Conservation (phyloP, 164 flowering plant species). For the Chimonanthus salicifolius region DNA sequence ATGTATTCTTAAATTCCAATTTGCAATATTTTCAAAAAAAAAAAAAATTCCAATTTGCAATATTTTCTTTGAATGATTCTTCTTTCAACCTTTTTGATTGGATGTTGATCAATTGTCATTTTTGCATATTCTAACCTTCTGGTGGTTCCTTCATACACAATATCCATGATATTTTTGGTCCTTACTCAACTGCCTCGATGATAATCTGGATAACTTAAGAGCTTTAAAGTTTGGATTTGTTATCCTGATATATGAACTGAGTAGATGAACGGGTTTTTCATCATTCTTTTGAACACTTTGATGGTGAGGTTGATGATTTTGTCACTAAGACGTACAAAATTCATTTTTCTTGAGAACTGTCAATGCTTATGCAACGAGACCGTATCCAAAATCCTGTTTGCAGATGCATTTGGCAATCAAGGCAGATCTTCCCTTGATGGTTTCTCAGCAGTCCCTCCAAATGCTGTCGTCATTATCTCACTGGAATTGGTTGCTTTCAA, state of each 20-base stretch:
- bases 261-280: background rate
- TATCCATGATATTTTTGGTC: no score
- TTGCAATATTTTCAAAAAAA: no score
- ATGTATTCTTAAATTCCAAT: no score
- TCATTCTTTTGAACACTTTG: background rate
- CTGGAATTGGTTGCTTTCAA: constrained; percentile 30
- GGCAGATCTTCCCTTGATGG: constrained; percentile 28
- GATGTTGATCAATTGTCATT: background rate
- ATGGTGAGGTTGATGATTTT: background rate
- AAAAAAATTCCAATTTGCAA: no score
- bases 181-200: background rate
- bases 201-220: background rate
- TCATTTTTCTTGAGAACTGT: background rate
- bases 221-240: background rate
- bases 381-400: background rate
- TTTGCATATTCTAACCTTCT: background rate
- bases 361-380: background rate
- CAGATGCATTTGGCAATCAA: constrained; percentile 29
- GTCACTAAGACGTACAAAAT: background rate
- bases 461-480: constrained; percentile 21
- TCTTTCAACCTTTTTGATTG: no score
- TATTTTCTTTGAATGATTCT: background rate
- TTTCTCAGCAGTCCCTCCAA: constrained; percentile 24
- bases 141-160: background rate
- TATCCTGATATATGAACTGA: background rate